Percentiles rank a stretch among this genome's conserved stretches.
Evolutionary conservation across 2,329 filamentous ascomycete genomes (phyloP).

Genomic region (Colletotrichum sp.): DNA sequence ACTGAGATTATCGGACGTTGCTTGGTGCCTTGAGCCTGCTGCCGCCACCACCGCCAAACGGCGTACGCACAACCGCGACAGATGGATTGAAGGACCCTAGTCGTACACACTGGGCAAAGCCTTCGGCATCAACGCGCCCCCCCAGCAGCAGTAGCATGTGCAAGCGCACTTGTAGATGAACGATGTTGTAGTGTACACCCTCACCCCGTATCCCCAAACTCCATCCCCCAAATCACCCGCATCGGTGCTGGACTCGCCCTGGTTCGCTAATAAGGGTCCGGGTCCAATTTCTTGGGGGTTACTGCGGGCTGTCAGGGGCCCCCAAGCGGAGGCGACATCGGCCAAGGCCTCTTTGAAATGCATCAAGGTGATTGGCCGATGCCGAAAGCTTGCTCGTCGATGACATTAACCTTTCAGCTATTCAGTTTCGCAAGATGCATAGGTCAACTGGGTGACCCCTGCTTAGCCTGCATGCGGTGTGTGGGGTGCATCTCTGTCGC

Average conservation of each 20-base stretch:
- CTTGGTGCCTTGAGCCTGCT: not conserved
- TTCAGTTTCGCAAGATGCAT: conserved; percentile 18
- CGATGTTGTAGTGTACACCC: not conserved
- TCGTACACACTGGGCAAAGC: not conserved
- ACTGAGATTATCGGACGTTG: not conserved
- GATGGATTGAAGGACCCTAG: not conserved
- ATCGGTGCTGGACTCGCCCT: conserved; percentile 9
- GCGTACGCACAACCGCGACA: not conserved
- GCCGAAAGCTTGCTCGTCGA: conserved; percentile 19
- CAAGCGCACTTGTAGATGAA: conserved; percentile 1
- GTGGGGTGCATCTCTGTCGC: conserved; percentile 18
- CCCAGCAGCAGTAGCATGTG: conserved; percentile 6
- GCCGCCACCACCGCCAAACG: not conserved
- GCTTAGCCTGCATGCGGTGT: conserved; percentile 14
- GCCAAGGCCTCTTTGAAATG: conserved; percentile 24
- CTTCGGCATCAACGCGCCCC: not conserved
- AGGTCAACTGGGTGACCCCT: conserved; percentile 12
- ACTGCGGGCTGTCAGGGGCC: conserved; percentile 12
- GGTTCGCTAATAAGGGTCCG: conserved; percentile 13
- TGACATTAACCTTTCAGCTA: conserved; percentile 23
- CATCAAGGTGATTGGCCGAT: conserved; percentile 20
- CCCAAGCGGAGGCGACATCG: conserved; percentile 21
- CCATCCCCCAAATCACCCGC: conserved; percentile 17
- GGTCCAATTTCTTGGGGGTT: conserved; percentile 11
- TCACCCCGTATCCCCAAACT: conserved; percentile 1